Base-by-base conservation (phyloP, 2,329 filamentous ascomycete species). In the Cercospora beticola region DNA sequence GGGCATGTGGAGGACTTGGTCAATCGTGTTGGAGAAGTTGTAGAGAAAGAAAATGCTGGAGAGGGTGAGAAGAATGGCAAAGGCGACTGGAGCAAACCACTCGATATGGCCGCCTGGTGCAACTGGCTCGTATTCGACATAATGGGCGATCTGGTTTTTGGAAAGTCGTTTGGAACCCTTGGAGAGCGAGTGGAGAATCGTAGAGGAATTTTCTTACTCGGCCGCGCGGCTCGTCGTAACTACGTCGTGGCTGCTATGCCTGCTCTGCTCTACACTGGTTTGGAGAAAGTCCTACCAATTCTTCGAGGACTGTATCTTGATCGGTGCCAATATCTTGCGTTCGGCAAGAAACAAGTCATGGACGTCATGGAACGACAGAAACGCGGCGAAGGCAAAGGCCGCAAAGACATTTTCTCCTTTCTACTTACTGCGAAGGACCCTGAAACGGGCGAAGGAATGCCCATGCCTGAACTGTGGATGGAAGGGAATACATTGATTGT, bases 401-500 rank as follows among this genome's bases (percentile, higher is more conserved):
- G 73, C 4, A 63, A 72, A 23, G 74, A 76, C 43, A 76, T 76
- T 28, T 76, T 76, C 65, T 73, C 70, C 40, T 75, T 71, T 36
- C 46, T 74, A 23, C 64, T 68, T 10, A 65, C 67, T 65, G 71
- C 71, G 64, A 73, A 76, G 64, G 66, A 82, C 23, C 72, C 16
- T 79, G 81, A 68, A 74, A 80, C 33, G 78, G 82, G 62, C 80
- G 83, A 76, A 78, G 78, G 71, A 77, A 79, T 75, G 77, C 80
- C 62, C 2, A 72, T 73, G 66, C 63, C 69, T 16, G 84, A 86
- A 72, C 72, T 86, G 23, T 83, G 82, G 79, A 81, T 80, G 69
- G 84, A 86, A 71, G 83, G 81, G 40, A 82, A 83, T 64, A 76
- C 83, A 2, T 72, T 86, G 26, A 85, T 86, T 68, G 82, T 84